phyloP scores from a whole-genome alignment of 169 alveolate species.

The Prorocentrum cordatum region DNA sequence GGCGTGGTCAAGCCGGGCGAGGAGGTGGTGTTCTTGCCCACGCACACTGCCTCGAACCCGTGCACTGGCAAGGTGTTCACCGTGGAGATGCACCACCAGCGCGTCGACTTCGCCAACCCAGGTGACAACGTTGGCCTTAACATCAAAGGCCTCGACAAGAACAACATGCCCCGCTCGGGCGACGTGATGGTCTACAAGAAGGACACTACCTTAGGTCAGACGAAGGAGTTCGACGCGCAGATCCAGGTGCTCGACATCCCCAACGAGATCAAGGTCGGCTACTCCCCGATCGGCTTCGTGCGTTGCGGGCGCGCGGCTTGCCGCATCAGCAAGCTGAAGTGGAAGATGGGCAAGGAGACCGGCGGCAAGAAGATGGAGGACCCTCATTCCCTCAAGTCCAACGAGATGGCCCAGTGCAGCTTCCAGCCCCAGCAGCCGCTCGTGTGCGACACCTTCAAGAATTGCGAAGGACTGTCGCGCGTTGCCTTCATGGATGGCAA shows the following conservation, averaged over 20 bases:
- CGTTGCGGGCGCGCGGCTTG: constrained; percentile 19
- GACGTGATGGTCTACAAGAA: constrained; percentile 89
- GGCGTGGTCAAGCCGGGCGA: constrained; percentile 91
- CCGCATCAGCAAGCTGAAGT: not conserved
- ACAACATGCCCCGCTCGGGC: constrained; percentile 88
- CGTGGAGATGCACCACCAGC: constrained; percentile 97
- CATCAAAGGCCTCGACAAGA: constrained; percentile 88
- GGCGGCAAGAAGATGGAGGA: constrained; percentile 91
- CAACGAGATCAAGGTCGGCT: constrained; percentile 91
- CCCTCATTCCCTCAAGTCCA: constrained; percentile 90
- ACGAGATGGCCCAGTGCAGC: constrained; percentile 91
- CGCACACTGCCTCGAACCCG: constrained; percentile 76
- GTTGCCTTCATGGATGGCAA: constrained; percentile 29
- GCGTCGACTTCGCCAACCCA: constrained; percentile 91
- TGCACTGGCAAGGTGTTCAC: constrained; percentile 79
- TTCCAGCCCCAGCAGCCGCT: constrained; percentile 91
- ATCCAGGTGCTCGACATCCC: constrained; percentile 91
- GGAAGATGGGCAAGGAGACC: constrained; percentile 72
- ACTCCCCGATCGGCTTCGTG: constrained; percentile 84
- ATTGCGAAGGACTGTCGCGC: constrained; percentile 76
- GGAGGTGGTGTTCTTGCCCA: constrained; percentile 85
- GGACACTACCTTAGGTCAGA: constrained; percentile 92
- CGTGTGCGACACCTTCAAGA: constrained; percentile 90
- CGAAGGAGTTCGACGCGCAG: constrained; percentile 87
- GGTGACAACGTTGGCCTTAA: constrained; percentile 98